Conservation (phyloP, 179 eudicot genomes). For the Silene vulgaris region DNA sequence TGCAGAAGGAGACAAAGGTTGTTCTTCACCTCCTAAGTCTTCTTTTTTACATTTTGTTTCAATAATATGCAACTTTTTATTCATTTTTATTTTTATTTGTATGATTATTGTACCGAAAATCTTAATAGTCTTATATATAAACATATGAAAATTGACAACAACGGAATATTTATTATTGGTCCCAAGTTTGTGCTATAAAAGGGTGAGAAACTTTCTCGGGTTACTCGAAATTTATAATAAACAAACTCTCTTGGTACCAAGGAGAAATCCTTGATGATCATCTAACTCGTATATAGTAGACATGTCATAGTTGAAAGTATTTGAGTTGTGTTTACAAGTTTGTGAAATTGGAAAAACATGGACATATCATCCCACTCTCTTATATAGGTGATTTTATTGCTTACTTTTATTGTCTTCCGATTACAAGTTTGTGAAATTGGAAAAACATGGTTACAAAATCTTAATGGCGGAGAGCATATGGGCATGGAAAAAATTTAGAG, state of each 20-base stretch:
- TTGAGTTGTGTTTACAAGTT: conserved; percentile 28
- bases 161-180: too few species aligned
- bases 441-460: too few species aligned
- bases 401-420: background rate
- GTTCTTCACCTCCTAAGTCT: background rate
- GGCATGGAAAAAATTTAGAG: too few species aligned
- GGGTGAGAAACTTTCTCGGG: conserved; percentile 1
- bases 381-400: conserved; percentile 7
- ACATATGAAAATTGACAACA: too few species aligned
- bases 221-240: background rate
- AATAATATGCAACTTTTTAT: conserved; percentile 3
- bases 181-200: background rate
- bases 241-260: too few species aligned
- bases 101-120: too few species aligned
- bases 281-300: too few species aligned
- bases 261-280: too few species aligned
- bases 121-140: too few species aligned
- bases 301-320: too few species aligned
- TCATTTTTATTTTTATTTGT: background rate
- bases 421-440: background rate
- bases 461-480: too few species aligned
- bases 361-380: too few species aligned
- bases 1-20: conserved; percentile 17
- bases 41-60: conserved; percentile 17
- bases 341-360: conserved; percentile 28